Base-by-base conservation (phyloP, 2,329 filamentous ascomycete genomes). In the Alternaria dauci region DNA sequence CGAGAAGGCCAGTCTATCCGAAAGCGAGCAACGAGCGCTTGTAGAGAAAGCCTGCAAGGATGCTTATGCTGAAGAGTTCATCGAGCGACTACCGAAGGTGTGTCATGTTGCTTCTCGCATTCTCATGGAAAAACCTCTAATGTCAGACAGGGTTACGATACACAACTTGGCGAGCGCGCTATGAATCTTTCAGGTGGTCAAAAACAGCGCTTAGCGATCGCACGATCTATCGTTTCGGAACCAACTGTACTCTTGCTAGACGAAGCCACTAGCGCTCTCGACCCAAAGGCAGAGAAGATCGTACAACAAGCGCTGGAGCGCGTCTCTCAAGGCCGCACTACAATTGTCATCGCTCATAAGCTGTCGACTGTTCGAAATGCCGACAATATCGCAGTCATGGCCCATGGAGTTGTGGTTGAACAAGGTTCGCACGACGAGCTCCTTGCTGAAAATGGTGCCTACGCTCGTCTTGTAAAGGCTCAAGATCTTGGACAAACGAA, bases 41-140 rank as follows among this genome's bases (percentile, higher is more conserved):
- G 86, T 97, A 20, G 84, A 91, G 50, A 87, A 91, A 44, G 94
- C 95, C 12, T 92, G 94, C 8, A 91, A 88, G 77, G 94, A 91
- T 85, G 91, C 94, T n/a, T 97, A 97, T 70, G 94, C 94, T 1
- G 93, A 97, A 72, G 93, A 96, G 63, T 98, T 98, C 74, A 89
- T 98, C 65, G 85, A 84, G 2, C 80, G 84, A 20, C 85, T 98
- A 12, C 73, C 73, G 7, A 68, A 78, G 63, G 55, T 78, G 72
- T 12, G 66, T 25, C 26, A 6, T 23, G 8, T 8, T 28, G 16
- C 11, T 34, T 77, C 34, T 26, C 20, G 12, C 5, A 16, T 23
- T 20, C 26, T 23, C 5, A 20, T 36, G 8, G 4, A 48, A 2
- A 8, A 39, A 42, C 23, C 30, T 12, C 62, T 66, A 43, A 68